Conservation (phyloP, 352 stramenopile genomes). For the Globisporangium cystogenes region DNA sequence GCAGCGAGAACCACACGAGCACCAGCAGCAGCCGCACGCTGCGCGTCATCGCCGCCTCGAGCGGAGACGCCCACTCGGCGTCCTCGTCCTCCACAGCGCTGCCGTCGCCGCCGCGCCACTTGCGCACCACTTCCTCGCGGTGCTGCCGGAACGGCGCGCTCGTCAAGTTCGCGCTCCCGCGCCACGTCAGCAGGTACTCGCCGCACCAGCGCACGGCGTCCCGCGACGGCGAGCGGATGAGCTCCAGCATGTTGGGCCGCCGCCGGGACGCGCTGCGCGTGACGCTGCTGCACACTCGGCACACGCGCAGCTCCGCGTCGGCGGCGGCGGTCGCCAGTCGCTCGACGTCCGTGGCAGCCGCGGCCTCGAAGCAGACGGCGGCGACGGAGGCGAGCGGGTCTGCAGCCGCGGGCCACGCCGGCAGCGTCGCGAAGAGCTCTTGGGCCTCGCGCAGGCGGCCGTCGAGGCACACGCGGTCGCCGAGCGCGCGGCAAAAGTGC, state of each 20-base stretch:
- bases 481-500: slow-evolving; percentile 15
- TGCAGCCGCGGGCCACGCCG: neutral
- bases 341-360: neutral
- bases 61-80: neutral
- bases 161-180: slow-evolving; percentile 1
- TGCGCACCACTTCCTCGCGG: slow-evolving; percentile 15
- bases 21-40: slow-evolving; percentile 16
- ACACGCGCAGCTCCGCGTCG: slow-evolving; percentile 1
- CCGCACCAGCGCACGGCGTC: slow-evolving; percentile 18
- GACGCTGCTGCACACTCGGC: slow-evolving; percentile 1
- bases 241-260: neutral
- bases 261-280: neutral
- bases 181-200: slow-evolving; percentile 12
- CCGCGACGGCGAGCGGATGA: slow-evolving; percentile 12
- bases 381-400: neutral
- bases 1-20: slow-evolving; percentile 20
- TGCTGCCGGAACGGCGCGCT: slow-evolving; percentile 20
- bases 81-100: neutral
- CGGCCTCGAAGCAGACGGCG: neutral
- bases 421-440: slow-evolving; percentile 6
- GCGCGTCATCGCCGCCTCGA: slow-evolving; percentile 2
- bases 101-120: neutral
- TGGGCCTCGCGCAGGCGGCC: slow-evolving; percentile 1
- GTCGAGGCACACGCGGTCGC: slow-evolving; percentile 6
- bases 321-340: neutral